Evolutionary conservation across 139 green algal genomes (phyloP), one percentile per base, ranked within the genome.

Genomic region (Spirogloea muscicola): DNA sequence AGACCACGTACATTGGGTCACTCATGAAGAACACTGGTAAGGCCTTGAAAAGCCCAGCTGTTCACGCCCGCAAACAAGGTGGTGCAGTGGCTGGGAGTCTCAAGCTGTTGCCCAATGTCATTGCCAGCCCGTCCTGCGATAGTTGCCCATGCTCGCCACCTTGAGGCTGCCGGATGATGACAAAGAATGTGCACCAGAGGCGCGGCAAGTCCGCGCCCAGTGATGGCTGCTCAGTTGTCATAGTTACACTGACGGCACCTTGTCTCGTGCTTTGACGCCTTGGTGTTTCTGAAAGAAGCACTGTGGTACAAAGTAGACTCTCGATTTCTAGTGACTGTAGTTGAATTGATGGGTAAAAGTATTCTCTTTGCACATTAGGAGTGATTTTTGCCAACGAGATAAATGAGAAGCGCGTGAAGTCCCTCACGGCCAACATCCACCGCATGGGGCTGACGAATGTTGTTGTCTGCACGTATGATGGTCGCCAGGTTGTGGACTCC

Each of bases 351-450:
- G 18, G 21, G 21, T 65, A 18, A 51, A 18, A 43, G 16, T 16
- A 18, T 16, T n/a, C n/a, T n/a, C n/a, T n/a, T n/a, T n/a, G n/a
- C n/a, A 3, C 1, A 29, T 36, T 59, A 79, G 74, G 93, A 70
- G 89, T 86, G 52, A 77, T 99, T 31, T 96, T 96, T 75, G 95
- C 94, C 37, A 99, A 99, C 73, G 95, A 99, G 84, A 86, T 96
- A 55, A 96, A 94, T 81, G 84, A 88, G 77, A 82, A 90, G 51
- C 89, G 95, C n/a, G 86, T 97, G n/a, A 91, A 90, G 57, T 92
- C 86, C 41, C 82, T 98, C 27, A 82, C 83, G 13, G 94, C 87
- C 70, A 99, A 99, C 86, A 81, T 98, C 38, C 90, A 95, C 40
- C 89, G 94, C 74, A 88, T 98, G 89, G 94, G 94, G 13, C 91